Base-by-base conservation (phyloP, 371 early-diverging fungal species). In the Rhizopus sp. region DNA sequence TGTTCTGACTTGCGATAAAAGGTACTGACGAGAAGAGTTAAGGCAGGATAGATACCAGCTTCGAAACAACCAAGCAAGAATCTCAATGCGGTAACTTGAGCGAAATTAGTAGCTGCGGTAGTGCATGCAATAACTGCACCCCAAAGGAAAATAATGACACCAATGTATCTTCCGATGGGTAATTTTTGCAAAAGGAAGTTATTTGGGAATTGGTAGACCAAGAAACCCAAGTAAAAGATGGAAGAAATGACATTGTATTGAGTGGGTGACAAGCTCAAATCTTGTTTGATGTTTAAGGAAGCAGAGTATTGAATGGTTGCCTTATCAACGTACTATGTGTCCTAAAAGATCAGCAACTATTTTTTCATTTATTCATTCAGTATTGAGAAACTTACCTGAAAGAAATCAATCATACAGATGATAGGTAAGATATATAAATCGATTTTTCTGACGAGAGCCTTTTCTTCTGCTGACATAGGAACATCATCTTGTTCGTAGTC, bases 171-270 rank as follows among this genome's bases (percentile, higher is more conserved):
- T 23, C 63, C 72, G 2, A 77, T 60, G 0, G 70, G 55, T 13
- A 73, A 16, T 16, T 60, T 65, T 54, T 77, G 77, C 31, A 77
- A 49, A 13, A 77, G 54, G 33, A 66, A 77, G 53, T 69, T 73
- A 41, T 77, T 77, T 12, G 77, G 77, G 16, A 73, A 17, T 68
- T 77, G 77, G 31, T 60, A 73, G 35, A 57, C 12, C 7, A 77
- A 54, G 48, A 71, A 77, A 15, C 77, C 77, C 3, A 73, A 23
- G 44, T 77, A 77, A 50, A 76, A 76, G 13, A 76, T 60, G 0
- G 73, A 73, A 4, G 65, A 67, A 4, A 76, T 45, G 4, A 73
- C 47, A 54, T 67, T 70, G 51, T 64, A 76, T 12, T 76, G 56
- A 33, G 29, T 62, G 4, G 71, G 73, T 0, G 42, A 17, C 15